Evolutionary conservation across 1,284 basidiomycete genomes (phyloP).

Genomic region (Sporisorium sorghi): DNA sequence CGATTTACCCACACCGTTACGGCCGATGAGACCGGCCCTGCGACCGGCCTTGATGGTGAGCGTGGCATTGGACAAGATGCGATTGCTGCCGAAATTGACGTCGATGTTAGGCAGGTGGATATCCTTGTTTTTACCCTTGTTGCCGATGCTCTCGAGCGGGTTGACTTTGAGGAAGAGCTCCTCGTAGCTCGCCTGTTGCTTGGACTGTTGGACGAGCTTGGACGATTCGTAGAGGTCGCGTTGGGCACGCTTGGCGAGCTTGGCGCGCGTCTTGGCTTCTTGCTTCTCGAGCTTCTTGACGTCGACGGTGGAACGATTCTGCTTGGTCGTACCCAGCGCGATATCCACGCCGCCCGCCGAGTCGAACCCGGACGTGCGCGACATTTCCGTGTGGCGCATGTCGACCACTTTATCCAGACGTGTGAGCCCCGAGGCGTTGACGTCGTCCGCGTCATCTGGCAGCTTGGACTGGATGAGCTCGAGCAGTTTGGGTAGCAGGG

Average conservation of each 20-base stretch:
- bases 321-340: slow-evolving; percentile 91
- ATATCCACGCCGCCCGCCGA: slow-evolving; percentile 73
- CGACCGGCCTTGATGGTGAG: slow-evolving; percentile 55
- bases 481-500: slow-evolving; percentile 53
- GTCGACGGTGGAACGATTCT: slow-evolving; percentile 95
- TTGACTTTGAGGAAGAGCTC: slow-evolving; percentile 99
- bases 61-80: slow-evolving; percentile 79
- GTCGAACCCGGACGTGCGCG: slow-evolving; percentile 66
- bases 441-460: slow-evolving; percentile 69
- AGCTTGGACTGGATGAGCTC: slow-evolving; percentile 60
- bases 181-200: slow-evolving; percentile 93
- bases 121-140: slow-evolving; percentile 80
- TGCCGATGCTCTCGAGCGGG: slow-evolving; percentile 82
- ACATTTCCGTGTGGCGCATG: slow-evolving; percentile 80
- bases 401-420: slow-evolving; percentile 90
- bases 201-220: slow-evolving; percentile 90
- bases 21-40: slow-evolving; percentile 73
- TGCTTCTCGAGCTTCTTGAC: slow-evolving; percentile 98
- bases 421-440: slow-evolving; percentile 66
- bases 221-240: slow-evolving; percentile 91
- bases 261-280: slow-evolving; percentile 96
- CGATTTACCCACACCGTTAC: slow-evolving; percentile 89
- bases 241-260: slow-evolving; percentile 91
- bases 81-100: slow-evolving; percentile 78
- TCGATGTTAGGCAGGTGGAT: slow-evolving; percentile 96